Evolutionary conservation across 371 early-diverging fungal genomes (phyloP).

Genomic region (Choanephora cucurbitarum): DNA sequence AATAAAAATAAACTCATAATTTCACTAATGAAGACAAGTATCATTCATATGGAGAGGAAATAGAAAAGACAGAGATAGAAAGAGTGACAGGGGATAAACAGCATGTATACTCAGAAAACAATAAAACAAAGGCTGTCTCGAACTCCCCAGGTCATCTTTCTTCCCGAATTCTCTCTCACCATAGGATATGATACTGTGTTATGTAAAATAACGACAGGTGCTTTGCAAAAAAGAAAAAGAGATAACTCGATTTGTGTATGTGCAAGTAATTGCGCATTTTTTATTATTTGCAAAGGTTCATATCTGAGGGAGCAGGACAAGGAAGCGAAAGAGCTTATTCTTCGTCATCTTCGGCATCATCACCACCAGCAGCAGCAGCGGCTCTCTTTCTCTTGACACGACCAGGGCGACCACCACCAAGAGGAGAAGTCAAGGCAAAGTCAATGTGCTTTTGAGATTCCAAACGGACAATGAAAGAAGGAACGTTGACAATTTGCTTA

Average conservation of each 20-base stretch:
- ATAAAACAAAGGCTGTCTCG: neutral
- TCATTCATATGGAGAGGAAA: no score
- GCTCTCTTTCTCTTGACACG: constrained; percentile 96
- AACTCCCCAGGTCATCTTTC: no score
- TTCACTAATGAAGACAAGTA: no score
- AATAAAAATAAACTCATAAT: no score
- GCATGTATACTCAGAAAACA: neutral
- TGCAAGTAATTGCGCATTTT: neutral
- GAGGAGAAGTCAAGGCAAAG: constrained; percentile 97
- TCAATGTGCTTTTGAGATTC: constrained; percentile 98
- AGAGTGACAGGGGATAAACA: no score
- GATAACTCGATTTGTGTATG: neutral
- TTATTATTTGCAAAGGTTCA: neutral
- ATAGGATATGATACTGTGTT: neutral
- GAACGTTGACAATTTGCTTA: constrained; percentile 98
- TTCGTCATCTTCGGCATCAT: constrained; percentile 68
- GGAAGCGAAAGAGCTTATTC: constrained; percentile 48
- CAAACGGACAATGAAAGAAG: constrained; percentile 94
- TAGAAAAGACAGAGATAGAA: no score
- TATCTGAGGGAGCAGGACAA: neutral
- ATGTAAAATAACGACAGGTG: neutral
- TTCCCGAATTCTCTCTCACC: no score
- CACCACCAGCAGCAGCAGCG: constrained; percentile 64
- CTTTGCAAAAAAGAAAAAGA: neutral
- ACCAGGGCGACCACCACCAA: constrained; percentile 98